Conservation (phyloP, 805 yeast genomes). For the Candida arabinofermentans region DNA sequence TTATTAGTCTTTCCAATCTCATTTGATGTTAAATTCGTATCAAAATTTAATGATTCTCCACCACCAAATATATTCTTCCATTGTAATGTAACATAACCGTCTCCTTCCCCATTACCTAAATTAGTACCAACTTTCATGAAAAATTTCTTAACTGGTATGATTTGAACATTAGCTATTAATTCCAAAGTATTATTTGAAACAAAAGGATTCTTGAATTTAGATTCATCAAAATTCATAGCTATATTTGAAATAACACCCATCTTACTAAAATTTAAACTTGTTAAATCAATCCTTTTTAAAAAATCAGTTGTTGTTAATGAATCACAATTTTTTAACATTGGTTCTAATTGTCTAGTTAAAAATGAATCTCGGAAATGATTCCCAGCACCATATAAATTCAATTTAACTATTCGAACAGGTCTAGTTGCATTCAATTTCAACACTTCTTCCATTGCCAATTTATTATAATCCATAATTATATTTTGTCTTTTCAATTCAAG, state of each 20-base stretch:
- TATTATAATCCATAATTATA: slow-evolving; percentile 27
- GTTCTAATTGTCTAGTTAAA: slow-evolving; percentile 42
- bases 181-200: slow-evolving; percentile 23
- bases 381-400: slow-evolving; percentile 47
- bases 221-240: slow-evolving; percentile 32
- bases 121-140: slow-evolving; percentile 91
- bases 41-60: slow-evolving; percentile 47
- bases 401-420: slow-evolving; percentile 41
- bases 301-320: slow-evolving; percentile 37
- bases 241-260: slow-evolving; percentile 41
- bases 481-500: slow-evolving; percentile 27
- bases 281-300: slow-evolving; percentile 38
- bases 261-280: slow-evolving; percentile 40
- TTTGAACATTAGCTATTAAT: slow-evolving; percentile 24
- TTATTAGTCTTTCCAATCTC: slow-evolving; percentile 42
- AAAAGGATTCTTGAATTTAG: slow-evolving; percentile 22
- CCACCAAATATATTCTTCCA: slow-evolving; percentile 56
- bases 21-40: slow-evolving; percentile 40
- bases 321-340: slow-evolving; percentile 36
- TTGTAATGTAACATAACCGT: slow-evolving; percentile 81
- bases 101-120: slow-evolving; percentile 95
- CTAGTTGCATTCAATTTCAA: slow-evolving; percentile 30
- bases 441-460: slow-evolving; percentile 23
- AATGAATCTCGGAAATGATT: slow-evolving; percentile 41
- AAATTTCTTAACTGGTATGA: slow-evolving; percentile 62